Evolutionary conservation across 495 filamentous ascomycete species (phyloP).

Genomic region (Talaromyces nanjingensis): DNA sequence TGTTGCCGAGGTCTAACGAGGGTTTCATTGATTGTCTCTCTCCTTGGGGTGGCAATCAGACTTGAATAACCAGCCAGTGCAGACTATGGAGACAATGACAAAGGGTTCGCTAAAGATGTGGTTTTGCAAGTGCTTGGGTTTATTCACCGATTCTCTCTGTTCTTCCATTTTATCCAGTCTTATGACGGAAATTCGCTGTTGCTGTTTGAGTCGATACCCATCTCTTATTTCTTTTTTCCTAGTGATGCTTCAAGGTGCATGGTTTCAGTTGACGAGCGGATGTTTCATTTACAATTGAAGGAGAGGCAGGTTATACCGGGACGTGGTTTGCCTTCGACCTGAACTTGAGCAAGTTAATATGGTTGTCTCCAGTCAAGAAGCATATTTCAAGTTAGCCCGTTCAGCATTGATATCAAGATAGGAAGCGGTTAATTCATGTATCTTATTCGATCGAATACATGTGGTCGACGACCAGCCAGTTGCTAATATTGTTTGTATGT

Average conservation of each 20-base stretch:
- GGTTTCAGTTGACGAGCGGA: neutral
- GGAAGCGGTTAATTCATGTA: slow-evolving; percentile 7
- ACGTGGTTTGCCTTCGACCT: neutral
- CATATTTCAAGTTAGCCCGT: neutral
- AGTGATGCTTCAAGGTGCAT: neutral
- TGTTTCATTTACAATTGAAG: neutral
- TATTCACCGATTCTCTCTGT: neutral
- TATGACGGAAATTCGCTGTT: neutral
- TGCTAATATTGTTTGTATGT: slow-evolving; percentile 8
- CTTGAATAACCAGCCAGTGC: neutral
- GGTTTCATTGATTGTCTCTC: neutral
- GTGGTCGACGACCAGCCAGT: neutral
- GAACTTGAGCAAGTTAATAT: too few species aligned
- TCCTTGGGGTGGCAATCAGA: neutral
- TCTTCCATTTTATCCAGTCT: neutral
- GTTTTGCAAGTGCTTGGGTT: neutral
- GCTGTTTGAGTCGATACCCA: slow-evolving; percentile 8
- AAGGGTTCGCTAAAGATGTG: neutral
- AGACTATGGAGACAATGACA: neutral
- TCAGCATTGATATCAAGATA: neutral
- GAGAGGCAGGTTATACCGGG: neutral
- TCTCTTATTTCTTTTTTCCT: slow-evolving; percentile 3
- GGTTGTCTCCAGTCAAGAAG: neutral
- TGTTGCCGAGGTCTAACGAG: neutral
- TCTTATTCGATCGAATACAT: neutral